Evolutionary conservation across 345 rosid genomes (phyloP).

Genomic region (Citrus maxima): DNA sequence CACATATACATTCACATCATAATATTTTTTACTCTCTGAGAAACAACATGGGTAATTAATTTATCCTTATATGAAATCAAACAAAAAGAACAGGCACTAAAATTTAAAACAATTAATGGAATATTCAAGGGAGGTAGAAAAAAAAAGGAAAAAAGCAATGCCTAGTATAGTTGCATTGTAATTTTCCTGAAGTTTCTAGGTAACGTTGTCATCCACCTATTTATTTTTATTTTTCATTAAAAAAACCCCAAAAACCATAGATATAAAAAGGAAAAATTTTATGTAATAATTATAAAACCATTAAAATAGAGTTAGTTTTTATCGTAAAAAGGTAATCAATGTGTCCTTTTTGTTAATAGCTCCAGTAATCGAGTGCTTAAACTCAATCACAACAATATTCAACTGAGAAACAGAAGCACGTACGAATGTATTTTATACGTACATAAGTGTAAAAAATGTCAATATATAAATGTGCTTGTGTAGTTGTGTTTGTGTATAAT

Average conservation of each 20-base stretch:
- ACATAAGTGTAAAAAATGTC: background rate
- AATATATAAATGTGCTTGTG: background rate
- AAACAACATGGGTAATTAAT: no score
- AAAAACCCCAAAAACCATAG: background rate
- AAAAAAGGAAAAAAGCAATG: background rate
- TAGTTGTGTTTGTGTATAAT: background rate
- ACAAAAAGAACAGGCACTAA: background rate
- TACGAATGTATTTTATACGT: background rate
- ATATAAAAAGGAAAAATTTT: background rate
- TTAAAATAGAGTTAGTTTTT: background rate
- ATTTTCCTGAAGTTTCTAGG: background rate
- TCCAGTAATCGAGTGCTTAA: background rate
- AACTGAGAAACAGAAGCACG: background rate
- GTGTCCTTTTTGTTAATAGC: background rate
- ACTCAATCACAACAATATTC: background rate
- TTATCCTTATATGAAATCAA: background rate
- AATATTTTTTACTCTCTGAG: no score
- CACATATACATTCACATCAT: no score
- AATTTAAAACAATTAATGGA: background rate
- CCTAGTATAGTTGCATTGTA: background rate
- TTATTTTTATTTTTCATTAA: background rate
- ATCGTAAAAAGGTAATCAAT: background rate
- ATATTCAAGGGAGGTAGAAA: background rate
- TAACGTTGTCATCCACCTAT: background rate
- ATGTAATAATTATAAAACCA: background rate